Conservation (phyloP, 2,329 filamentous ascomycete genomes). For the Podosphaera aphanis region DNA sequence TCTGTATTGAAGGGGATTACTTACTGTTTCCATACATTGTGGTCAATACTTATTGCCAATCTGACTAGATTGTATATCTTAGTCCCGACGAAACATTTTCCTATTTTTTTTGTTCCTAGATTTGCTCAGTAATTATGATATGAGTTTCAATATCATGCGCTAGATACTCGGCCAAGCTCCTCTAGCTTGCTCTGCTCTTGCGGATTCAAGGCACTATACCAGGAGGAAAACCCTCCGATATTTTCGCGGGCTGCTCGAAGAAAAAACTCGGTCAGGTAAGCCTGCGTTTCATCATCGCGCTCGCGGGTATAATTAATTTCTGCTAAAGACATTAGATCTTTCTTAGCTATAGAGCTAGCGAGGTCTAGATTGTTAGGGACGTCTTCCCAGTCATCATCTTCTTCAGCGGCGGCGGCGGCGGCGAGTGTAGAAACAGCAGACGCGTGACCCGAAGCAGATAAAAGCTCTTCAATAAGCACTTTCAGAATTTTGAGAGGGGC, state of each 20-base stretch:
- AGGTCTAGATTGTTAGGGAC: constrained; percentile 56
- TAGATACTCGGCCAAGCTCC: constrained; percentile 14
- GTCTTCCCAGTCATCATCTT: constrained; percentile 78
- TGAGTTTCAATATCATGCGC: not conserved
- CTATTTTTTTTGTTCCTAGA: not conserved
- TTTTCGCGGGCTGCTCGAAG: constrained; percentile 18
- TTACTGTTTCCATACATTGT: no score
- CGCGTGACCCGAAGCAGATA: constrained; percentile 49
- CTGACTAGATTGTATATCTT: no score
- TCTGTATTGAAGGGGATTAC: no score
- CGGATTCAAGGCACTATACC: constrained; percentile 17
- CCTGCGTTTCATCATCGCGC: constrained; percentile 75
- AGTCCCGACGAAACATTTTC: no score
- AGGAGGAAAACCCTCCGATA: constrained; percentile 17
- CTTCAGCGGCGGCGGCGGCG: constrained; percentile 40
- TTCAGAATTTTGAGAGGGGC: constrained; percentile 91
- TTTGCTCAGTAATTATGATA: not conserved
- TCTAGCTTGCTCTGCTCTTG: constrained; percentile 25
- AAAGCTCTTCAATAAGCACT: constrained; percentile 76
- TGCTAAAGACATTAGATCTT: constrained; percentile 58
- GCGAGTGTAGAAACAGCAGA: constrained; percentile 33
- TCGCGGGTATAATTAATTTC: constrained; percentile 32
- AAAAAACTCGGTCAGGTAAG: constrained; percentile 68
- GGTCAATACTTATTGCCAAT: no score
- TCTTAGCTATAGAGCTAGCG: constrained; percentile 40